Conservation (phyloP, 2,329 filamentous ascomycete species). For the Biscogniauxia sp. region DNA sequence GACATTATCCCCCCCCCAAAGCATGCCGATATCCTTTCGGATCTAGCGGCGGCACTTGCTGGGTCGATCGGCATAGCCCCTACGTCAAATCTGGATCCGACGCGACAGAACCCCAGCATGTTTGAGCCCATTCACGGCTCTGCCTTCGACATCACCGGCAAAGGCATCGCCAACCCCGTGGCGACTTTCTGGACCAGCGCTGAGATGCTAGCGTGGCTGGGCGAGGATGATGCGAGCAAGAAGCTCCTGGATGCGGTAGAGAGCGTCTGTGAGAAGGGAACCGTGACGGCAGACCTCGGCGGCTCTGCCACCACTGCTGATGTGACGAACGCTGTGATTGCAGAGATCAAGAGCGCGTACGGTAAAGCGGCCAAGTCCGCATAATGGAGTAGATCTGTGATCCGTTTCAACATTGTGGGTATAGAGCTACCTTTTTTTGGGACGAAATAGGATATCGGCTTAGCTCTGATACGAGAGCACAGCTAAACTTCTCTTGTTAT, state of each 20-base stretch:
- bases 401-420: not conserved
- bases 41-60: constrained; percentile 67
- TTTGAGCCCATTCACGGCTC: constrained; percentile 62
- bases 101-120: constrained; percentile 52
- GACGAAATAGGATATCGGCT: not conserved
- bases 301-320: constrained; percentile 40
- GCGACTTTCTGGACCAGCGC: constrained; percentile 58
- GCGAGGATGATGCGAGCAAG: constrained; percentile 49
- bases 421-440: not conserved
- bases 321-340: constrained; percentile 35
- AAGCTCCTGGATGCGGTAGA: constrained; percentile 52
- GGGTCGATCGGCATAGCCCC: constrained; percentile 72
- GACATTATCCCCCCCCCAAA: not conserved
- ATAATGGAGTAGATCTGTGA: not conserved
- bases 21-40: constrained; percentile 64
- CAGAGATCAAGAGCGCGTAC: constrained; percentile 13
- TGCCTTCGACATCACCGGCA: constrained; percentile 57
- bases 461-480: not conserved
- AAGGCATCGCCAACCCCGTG: constrained; percentile 56
- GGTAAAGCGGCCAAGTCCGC: not conserved
- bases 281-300: constrained; percentile 54
- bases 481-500: not conserved
- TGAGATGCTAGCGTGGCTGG: constrained; percentile 58
- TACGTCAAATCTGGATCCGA: constrained; percentile 65
- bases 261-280: constrained; percentile 48